Evolutionary conservation across 2,329 filamentous ascomycete species (phyloP).

Genomic region (Ophiocordyceps robertsii): DNA sequence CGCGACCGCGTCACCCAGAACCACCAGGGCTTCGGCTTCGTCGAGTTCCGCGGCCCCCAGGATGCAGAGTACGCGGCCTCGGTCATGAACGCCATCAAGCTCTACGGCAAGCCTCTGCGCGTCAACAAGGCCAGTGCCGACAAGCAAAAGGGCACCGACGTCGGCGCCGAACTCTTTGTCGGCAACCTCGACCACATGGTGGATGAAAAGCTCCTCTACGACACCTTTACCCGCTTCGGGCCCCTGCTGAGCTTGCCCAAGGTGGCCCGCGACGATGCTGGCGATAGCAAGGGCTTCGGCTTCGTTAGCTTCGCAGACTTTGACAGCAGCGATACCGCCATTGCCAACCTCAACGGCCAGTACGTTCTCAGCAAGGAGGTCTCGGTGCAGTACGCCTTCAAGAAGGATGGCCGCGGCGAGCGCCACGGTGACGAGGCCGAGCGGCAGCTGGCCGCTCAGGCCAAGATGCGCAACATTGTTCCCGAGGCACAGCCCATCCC

Average conservation of each 20-base stretch:
- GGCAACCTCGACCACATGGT: constrained; percentile 92
- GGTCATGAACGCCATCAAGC: constrained; percentile 89
- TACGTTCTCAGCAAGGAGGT: constrained; percentile 96
- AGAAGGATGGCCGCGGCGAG: constrained; percentile 97
- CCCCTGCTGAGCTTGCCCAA: constrained; percentile 75
- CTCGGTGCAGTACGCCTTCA: constrained; percentile 95
- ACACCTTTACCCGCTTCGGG: constrained; percentile 86
- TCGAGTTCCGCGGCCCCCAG: constrained; percentile 91
- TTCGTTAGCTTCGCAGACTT: constrained; percentile 92
- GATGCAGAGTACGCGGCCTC: constrained; percentile 95
- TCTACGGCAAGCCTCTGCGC: constrained; percentile 88
- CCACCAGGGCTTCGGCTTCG: constrained; percentile 97
- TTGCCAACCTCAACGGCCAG: constrained; percentile 87
- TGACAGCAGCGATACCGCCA: constrained; percentile 83
- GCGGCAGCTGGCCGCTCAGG: constrained; percentile 78
- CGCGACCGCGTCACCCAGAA: constrained; percentile 95
- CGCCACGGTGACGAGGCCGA: constrained; percentile 91
- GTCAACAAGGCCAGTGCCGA: constrained; percentile 91
- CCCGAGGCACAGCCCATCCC: constrained; percentile 67
- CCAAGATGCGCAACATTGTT: constrained; percentile 85
- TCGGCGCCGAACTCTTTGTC: constrained; percentile 93
- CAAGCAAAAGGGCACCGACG: constrained; percentile 85
- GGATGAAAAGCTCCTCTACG: constrained; percentile 90
- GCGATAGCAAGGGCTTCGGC: constrained; percentile 86
- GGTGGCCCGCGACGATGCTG: constrained; percentile 79